Percentiles rank a stretch among this genome's conserved stretches.
These are phyloP conservation scores for Pulveroboletus ravenelii DNA, from an alignment of 768 basidiomycete species.

Conservation along the genomic window DNA sequence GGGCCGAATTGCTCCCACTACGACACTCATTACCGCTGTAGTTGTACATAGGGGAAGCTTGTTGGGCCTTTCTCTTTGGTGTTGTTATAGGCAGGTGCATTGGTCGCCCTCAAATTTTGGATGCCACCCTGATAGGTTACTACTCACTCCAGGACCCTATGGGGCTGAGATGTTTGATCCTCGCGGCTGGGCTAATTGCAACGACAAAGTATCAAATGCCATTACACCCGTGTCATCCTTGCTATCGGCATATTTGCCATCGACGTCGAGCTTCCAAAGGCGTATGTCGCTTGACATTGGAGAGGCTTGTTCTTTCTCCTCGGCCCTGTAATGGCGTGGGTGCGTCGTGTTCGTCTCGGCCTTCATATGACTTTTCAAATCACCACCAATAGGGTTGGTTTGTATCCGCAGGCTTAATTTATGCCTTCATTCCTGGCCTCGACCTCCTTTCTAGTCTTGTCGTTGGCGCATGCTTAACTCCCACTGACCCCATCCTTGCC, in stretches of 20 bases:
- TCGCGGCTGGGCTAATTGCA: constrained; percentile 58
- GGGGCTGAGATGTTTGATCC: constrained; percentile 80
- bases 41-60: constrained; percentile 94
- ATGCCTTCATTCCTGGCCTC: constrained; percentile 83
- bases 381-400: constrained; percentile 74
- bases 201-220: constrained; percentile 50
- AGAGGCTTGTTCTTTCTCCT: constrained; percentile 81
- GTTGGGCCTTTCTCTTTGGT: constrained; percentile 91
- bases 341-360: constrained; percentile 34
- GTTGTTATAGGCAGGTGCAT: constrained; percentile 70
- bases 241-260: constrained; percentile 99
- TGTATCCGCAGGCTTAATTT: constrained; percentile 87
- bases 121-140: constrained; percentile 1
- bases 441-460: constrained; percentile 86
- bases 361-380: constrained; percentile 5
- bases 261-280: constrained; percentile 95
- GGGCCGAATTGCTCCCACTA: background rate
- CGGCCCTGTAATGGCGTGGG: constrained; percentile 80
- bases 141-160: constrained; percentile 60
- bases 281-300: constrained; percentile 94
- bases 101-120: background rate
- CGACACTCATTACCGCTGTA: constrained; percentile 25
- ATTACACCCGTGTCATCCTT: constrained; percentile 88
- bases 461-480: constrained; percentile 88
- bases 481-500: constrained; percentile 51